Evolutionary conservation across 495 filamentous ascomycete genomes (phyloP), one percentile per base, ranked within the genome.

Genomic region (Zalerion maritima): DNA sequence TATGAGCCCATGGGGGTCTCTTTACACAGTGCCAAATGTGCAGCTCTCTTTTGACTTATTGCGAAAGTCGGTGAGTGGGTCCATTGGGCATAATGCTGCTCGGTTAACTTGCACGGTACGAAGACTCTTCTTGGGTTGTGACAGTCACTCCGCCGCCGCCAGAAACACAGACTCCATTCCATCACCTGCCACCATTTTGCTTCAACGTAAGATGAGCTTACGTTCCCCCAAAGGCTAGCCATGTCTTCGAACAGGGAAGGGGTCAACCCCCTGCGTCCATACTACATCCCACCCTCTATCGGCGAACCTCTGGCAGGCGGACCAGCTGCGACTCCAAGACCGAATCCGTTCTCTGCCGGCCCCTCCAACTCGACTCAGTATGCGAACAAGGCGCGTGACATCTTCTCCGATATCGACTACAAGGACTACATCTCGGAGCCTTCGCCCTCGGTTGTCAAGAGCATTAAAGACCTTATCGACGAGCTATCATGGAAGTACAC

Each of bases 201-300:
- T n/a, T n/a, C n/a, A n/a, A n/a, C n/a, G n/a, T n/a, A n/a, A n/a
- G n/a, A n/a, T n/a, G n/a, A n/a, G n/a, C n/a, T n/a, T n/a, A n/a
- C n/a, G n/a, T n/a, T n/a, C n/a, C n/a, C n/a, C n/a, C n/a, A n/a
- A n/a, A n/a, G n/a, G n/a, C 38, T 26, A 36, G 53, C 14, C 18
- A 67, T 68, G 66, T 37, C 62, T 27, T 49, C 50, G 24, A 42
- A 53, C 17, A 48, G 48, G 38, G 62, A 67, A 34, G 73, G 71
- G 39, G 78, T 80, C 32, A 96, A 97, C 54, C 89, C 89, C 34
- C 64, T 96, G 25, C 69, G 89, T 36, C 89, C 89, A 1, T 97
- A 97, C 56, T 94, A 97, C 56, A 73, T 83, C 40, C 85, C 87
- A 13, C 83, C 85, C 3, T 70, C 81, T 2, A 73, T 85, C 32